Base-by-base conservation (phyloP, 2,329 filamentous ascomycete genomes). In the Bipolaris zeicola region DNA sequence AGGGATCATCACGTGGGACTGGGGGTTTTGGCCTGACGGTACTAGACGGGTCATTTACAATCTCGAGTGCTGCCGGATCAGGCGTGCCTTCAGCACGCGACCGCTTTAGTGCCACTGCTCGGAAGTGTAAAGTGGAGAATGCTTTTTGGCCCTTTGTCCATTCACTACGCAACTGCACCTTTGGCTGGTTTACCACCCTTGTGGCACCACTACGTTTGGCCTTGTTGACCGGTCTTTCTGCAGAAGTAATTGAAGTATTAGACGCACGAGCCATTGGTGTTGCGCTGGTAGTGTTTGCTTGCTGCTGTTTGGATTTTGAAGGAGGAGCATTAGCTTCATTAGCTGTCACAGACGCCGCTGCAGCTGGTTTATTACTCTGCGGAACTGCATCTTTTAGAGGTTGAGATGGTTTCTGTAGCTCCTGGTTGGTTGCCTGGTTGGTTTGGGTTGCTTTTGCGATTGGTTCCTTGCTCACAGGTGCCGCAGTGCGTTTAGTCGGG, bases 181-280 rank as follows among this genome's bases (percentile, higher is more conserved):
- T 64, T 1, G 64, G 62, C 36, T 70, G 8, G 36, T 76, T 70
- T 26, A 71, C 55, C 5, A 75, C 57, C 11, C 51, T 70, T 41
- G 74, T 74, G 3, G 60, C 56, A 20, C 36, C 43, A 42, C 55
- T 39, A 16, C 36, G 16, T 7, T 6, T 44, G 4, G 50, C 28
- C 37, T 44, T 54, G 14, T 39, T 53, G 11, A 20, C 8, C n/a
- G 44, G 38, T 18, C 18, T 26, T 24, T 44, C 46, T 34, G 33
- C 24, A n/a, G 50, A 34, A 16, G 42, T 31, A 52, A 16, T 11
- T 20, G 24, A 33, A 31, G 24, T 13, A 20, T 5, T n/a, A 16
- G 31, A 26, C 2, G 24, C 16, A 31, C 7, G 6, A 31, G 6
- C 14, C 33, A n/a, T 24, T 14, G 6, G 5, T 8, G 13, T 31